Conservation (phyloP, 140 eudicot species). For the Bidens hawaiensis region DNA sequence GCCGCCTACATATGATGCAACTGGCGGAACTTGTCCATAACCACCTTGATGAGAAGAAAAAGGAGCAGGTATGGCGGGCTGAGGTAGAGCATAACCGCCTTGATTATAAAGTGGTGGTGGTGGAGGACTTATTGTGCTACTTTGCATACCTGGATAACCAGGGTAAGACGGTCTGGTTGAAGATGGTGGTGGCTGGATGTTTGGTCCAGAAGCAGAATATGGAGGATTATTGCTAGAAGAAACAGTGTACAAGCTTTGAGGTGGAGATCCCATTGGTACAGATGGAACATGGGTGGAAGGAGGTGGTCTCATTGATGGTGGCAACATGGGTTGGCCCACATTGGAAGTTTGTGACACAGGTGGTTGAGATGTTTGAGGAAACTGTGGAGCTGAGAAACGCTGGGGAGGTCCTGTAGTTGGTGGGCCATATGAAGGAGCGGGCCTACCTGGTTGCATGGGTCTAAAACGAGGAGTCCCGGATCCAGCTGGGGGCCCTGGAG, state of each 20-base stretch:
- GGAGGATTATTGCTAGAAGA: conserved; percentile 36
- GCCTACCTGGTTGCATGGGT: conserved; percentile 55
- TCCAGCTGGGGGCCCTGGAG: conserved; percentile 57
- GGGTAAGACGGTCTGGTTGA: conserved; percentile 46
- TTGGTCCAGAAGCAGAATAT: conserved; percentile 45
- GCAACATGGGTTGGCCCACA: conserved; percentile 43
- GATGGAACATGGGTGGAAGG: conserved; percentile 38
- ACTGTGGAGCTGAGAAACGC: conserved; percentile 69
- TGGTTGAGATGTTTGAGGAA: conserved; percentile 43
- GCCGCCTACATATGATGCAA: conserved; percentile 41
- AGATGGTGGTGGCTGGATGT: conserved; percentile 48
- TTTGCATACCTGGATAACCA: conserved; percentile 54
- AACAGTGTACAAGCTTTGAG: conserved; percentile 41
- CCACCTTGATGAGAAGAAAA: conserved; percentile 57
- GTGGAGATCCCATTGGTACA: conserved; percentile 68
- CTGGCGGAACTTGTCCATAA: conserved; percentile 51
- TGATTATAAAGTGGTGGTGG: conserved; percentile 40
- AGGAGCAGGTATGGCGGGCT: conserved; percentile 40
- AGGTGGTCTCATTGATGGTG: conserved; percentile 60
- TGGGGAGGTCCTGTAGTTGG: conserved; percentile 60
- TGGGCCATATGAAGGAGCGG: conserved; percentile 53
- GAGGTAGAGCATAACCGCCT: conserved; percentile 54
- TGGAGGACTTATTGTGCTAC: conserved; percentile 42
- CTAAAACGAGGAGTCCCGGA: conserved; percentile 49
- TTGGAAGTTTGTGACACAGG: conserved; percentile 37